A percentile compares a stretch with the other conserved stretches of the same genome.
Conservation (phyloP, 164 flowering plant species). For the Chloranthus sessilifolius region DNA sequence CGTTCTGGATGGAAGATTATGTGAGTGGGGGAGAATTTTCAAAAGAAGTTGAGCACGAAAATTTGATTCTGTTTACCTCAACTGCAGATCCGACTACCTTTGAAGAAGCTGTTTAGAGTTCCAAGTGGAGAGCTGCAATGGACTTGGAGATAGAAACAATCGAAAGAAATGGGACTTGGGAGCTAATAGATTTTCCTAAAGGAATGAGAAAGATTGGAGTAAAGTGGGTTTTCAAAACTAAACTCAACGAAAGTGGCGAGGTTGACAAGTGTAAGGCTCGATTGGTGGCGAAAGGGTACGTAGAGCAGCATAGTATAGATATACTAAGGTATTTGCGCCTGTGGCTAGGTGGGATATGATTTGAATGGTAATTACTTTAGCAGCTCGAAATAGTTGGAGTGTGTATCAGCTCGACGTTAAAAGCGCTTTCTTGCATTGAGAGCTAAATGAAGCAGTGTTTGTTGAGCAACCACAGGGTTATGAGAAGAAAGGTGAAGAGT, state of each 20-base stretch:
- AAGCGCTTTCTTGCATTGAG: neutral
- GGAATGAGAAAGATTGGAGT: neutral
- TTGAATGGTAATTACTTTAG: neutral
- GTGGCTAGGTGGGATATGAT: neutral
- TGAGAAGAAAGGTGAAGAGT: neutral
- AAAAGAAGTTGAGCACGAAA: neutral
- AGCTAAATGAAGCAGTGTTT: neutral
- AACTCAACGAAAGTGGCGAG: neutral
- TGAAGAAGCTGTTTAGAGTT: conserved; percentile 6
- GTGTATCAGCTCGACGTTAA: neutral
- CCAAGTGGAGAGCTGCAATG: conserved; percentile 8
- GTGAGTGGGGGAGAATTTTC: neutral
- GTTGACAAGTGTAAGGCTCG: neutral
- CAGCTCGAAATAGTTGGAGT: neutral
- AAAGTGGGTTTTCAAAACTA: neutral
- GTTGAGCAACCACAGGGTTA: neutral
- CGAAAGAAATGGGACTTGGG: conserved; percentile 8
- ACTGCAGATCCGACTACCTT: conserved; percentile 2
- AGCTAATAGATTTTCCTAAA: neutral
- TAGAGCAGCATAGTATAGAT: neutral
- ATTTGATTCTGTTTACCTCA: neutral
- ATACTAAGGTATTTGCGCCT: neutral
- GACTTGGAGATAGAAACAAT: conserved; percentile 4
- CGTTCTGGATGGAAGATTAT: conserved; percentile 2
- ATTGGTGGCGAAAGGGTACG: neutral